A percentile compares a stretch with the other conserved stretches of the same genome.
Conservation (phyloP, 179 eudicot species). For the Vitellaria paradoxa region DNA sequence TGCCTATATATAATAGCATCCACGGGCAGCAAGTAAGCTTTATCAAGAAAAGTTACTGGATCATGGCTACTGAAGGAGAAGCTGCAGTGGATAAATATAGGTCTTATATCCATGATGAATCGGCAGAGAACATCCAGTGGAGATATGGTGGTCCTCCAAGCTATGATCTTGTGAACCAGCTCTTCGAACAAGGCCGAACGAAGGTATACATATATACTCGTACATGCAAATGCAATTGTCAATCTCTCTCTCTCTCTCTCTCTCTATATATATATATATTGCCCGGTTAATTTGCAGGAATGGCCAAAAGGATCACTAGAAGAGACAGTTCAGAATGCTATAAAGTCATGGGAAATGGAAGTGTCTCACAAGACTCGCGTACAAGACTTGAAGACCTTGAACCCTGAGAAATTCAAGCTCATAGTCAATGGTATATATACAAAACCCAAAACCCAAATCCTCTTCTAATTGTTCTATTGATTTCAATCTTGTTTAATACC, state of each 20-base stretch:
- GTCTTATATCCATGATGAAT: conserved; percentile 51
- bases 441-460: no score
- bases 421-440: conserved; percentile 57
- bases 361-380: conserved; percentile 67
- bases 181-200: conserved; percentile 64
- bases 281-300: conserved; percentile 32
- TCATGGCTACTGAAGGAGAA: no score
- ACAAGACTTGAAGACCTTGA: conserved; percentile 61
- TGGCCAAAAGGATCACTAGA: conserved; percentile 84
- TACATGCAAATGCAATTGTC: neutral
- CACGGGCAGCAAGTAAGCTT: no score
- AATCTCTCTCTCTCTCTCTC: neutral
- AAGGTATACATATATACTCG: conserved; percentile 22
- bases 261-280: neutral
- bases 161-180: conserved; percentile 48
- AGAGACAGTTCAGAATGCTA: conserved; percentile 80
- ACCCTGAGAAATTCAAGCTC: conserved; percentile 65
- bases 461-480: no score
- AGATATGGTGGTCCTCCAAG: conserved; percentile 62
- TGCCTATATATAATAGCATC: conserved; percentile 7
- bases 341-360: conserved; percentile 97
- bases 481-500: no score
- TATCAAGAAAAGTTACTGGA: no score
- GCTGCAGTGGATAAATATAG: conserved; percentile 46
- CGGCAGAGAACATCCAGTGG: conserved; percentile 58